Evolutionary conservation across 2,329 filamentous ascomycete genomes (phyloP).

Genomic region (Penicillium crustosum): DNA sequence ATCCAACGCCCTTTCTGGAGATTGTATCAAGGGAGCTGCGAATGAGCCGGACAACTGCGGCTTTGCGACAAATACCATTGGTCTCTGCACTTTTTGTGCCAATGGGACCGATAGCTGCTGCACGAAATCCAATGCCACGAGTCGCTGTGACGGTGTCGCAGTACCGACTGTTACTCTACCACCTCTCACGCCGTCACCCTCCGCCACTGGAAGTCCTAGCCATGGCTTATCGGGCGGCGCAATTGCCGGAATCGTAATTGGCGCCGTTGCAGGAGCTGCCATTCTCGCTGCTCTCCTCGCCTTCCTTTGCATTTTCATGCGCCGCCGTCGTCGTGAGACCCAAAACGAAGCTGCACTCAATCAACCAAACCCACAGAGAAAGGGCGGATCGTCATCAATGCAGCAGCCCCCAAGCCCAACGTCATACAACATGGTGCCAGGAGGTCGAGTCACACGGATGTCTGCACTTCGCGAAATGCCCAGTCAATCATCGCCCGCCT

Average conservation of each 20-base stretch:
- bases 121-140: constrained; percentile 73
- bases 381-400: constrained; percentile 39
- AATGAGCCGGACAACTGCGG: constrained; percentile 91
- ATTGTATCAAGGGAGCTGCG: constrained; percentile 70
- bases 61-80: constrained; percentile 67
- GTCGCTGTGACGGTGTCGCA: constrained; percentile 70
- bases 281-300: constrained; percentile 67
- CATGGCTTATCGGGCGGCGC: constrained; percentile 72
- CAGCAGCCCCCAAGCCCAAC: constrained; percentile 45
- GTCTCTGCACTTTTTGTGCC: constrained; percentile 84
- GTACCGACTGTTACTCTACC: constrained; percentile 65
- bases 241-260: constrained; percentile 88
- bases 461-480: constrained; percentile 81
- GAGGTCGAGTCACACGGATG: constrained; percentile 92
- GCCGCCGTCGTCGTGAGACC: constrained; percentile 53
- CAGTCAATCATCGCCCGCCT: constrained; percentile 60
- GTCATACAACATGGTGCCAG: constrained; percentile 75
- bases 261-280: constrained; percentile 68
- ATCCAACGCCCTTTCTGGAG: constrained; percentile 69
- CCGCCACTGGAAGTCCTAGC: constrained; percentile 53
- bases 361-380: constrained; percentile 71
- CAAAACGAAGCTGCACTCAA: constrained; percentile 81
- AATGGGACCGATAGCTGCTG: constrained; percentile 97
- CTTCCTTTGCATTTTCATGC: constrained; percentile 58
- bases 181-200: constrained; percentile 54